Evolutionary conservation across 768 basidiomycete species (phyloP).

Genomic region (Chalciporus piperatus): DNA sequence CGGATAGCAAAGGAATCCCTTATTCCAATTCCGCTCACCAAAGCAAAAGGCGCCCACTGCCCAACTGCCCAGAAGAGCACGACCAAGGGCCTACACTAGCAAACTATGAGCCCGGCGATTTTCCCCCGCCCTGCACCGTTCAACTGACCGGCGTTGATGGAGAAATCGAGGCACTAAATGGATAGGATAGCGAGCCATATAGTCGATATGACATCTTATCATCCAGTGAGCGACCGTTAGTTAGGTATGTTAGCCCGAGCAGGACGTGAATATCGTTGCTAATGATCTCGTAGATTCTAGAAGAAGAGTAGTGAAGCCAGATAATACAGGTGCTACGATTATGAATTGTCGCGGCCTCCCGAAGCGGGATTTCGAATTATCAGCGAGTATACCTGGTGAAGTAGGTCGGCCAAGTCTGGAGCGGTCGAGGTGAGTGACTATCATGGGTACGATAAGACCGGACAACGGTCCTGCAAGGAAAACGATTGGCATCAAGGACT

Average conservation of each 20-base stretch:
- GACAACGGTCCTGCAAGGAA: constrained; percentile 91
- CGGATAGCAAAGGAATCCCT: too few relatives aligned
- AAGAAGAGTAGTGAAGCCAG: constrained; percentile 69
- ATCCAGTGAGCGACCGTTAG: background rate
- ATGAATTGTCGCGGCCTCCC: constrained; percentile 89
- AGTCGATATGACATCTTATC: constrained; percentile 62
- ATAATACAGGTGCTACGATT: constrained; percentile 63
- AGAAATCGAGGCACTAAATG: constrained; percentile 68
- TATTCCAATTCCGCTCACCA: too few relatives aligned
- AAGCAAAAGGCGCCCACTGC: too few relatives aligned
- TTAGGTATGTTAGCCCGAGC: constrained; percentile 2
- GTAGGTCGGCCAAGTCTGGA: background rate
- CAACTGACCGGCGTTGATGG: constrained; percentile 49
- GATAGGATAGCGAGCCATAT: constrained; percentile 74
- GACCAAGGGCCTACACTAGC: constrained; percentile 83
- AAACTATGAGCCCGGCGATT: background rate
- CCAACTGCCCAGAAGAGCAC: constrained; percentile 85
- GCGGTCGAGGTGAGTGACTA: constrained; percentile 36
- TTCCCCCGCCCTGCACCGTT: background rate
- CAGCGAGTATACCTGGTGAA: constrained; percentile 60
- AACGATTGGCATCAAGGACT: constrained; percentile 84
- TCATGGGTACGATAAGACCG: constrained; percentile 85
- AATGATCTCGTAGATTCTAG: constrained; percentile 79
- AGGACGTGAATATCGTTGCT: constrained; percentile 44
- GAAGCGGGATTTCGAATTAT: constrained; percentile 78